Evolutionary conservation across 2,329 filamentous ascomycete species (phyloP).

Genomic region (Sporothrix globosa): DNA sequence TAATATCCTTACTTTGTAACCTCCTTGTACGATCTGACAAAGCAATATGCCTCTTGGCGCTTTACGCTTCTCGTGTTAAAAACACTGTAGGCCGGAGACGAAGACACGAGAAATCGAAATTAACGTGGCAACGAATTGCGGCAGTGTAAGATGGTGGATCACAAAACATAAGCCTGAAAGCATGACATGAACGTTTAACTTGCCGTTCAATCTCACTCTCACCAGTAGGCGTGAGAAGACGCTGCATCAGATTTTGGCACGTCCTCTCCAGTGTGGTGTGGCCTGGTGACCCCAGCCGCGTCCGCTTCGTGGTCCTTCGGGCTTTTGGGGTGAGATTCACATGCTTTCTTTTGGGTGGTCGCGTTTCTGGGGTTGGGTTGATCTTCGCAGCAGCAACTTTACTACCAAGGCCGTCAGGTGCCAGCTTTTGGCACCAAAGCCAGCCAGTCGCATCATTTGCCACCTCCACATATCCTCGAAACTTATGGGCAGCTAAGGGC

Average conservation of each 20-base stretch:
- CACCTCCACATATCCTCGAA: slow-evolving; percentile 6
- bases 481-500: not conserved
- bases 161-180: too few relatives aligned
- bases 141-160: too few relatives aligned
- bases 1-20: not conserved
- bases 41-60: not conserved
- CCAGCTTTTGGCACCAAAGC: not conserved
- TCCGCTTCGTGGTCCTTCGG: not conserved
- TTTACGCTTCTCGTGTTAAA: not conserved
- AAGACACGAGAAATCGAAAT: not conserved
- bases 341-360: slow-evolving; percentile 24
- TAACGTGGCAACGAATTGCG: not conserved
- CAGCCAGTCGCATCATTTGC: slow-evolving; percentile 13
- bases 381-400: not conserved
- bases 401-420: too few relatives aligned
- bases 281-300: slow-evolving; percentile 23
- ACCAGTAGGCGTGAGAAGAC: not conserved
- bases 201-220: not conserved
- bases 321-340: slow-evolving; percentile 22
- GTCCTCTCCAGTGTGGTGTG: not conserved
- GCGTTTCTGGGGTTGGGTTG: slow-evolving; percentile 4
- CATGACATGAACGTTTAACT: too few relatives aligned
- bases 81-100: not conserved
- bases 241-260: not conserved
- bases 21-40: not conserved